Evolutionary conservation across 768 basidiomycete species (phyloP), one percentile per base, ranked within the genome.

Genomic region (Auriscalpium orientale): DNA sequence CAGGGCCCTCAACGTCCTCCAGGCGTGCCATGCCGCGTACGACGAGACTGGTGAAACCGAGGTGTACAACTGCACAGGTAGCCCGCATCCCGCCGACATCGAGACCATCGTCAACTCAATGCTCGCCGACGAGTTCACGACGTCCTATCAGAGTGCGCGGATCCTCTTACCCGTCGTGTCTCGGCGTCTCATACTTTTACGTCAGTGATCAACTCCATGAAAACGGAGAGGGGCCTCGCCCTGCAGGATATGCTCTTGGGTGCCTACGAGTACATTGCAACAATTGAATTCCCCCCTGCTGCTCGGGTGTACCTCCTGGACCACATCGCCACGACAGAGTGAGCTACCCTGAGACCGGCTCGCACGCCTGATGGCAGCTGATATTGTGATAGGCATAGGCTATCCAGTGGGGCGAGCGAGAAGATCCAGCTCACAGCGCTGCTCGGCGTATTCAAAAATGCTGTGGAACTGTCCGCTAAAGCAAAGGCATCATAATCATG

Each of bases 11-110:
- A 98, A 97, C 66, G 88, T 99, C 33, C 76, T 99, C 18, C 97
- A 99, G 73, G 97, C 97, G 0, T 99, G 97, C 66, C 93, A 98
- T 68, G 95, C 97, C 15, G 97, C 95, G 4, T 99, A 98, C 67
- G 91, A 95, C 45, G 69, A 80, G 10, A 84, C 85, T 35, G 89
- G 90, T 55, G 95, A 98, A 72, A 83, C 84, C 0, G 93, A 97
- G 60, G 83, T 99, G 21, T 99, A 98, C 70, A 91, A 88, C 62
- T 98, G 95, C 69, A 98, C 97, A 0, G 97, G 97, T 43, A 95
- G 85, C 62, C 97, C 97, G 18, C 94, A 98, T 68, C 97, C 97
- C 0, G 79, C 82, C 28, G 97, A 99, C 71, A 92, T 99, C 47
- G 92, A 95, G 66, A 81, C 83, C 11, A 89, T 99, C 43, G 91